Base-by-base conservation (phyloP, 2,329 filamentous ascomycete species). In the Trichoderma sp. region DNA sequence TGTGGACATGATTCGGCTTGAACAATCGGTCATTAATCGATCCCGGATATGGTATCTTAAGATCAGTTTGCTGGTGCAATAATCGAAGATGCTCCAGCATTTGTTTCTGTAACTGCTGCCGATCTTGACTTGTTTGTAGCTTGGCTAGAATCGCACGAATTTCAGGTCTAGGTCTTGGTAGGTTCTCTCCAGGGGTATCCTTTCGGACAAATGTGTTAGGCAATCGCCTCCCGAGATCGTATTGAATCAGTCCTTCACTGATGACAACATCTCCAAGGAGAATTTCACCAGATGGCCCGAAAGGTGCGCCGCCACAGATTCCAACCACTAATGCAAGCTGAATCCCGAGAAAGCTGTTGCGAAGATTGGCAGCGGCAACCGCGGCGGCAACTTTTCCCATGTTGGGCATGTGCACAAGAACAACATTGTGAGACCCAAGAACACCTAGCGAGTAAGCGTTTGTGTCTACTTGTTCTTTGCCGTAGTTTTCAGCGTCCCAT, bases 321-420 rank as follows among this genome's bases (percentile, higher is more conserved):
- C 81, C 81, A 3, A 81, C 78, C 0, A 83, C 36, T 3, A 83
- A 67, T 8, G 74, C 79, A 1, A 81, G 76, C 28, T 75, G 73
- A 14, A 83, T 72, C 2, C 73, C 65, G 2, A 65, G 53, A 63
- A 79, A 82, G 53, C 78, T 83, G 4, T 71, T 66, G 0, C 73
- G 72, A 21, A 81, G 67, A 26, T 71, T 71, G 1, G 74, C 47
- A 1, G 77, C 75, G 0, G 70, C 73, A 3, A 15, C 68, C 8
- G 77, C 77, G 1, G 77, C 75, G n/a, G 56, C 74, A 53, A 58
- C 34, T 1, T 68, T 73, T 1, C 72, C 72, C 28, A 73, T 66
- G 32, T 69, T 67, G 63, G 76, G 39, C 24, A 78, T 71, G 4
- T 72, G 68, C 15, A 74, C 67, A 7, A 79, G 71, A 9, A 78